Conservation (phyloP, 1,284 basidiomycete genomes). For the Golubevia sp. region DNA sequence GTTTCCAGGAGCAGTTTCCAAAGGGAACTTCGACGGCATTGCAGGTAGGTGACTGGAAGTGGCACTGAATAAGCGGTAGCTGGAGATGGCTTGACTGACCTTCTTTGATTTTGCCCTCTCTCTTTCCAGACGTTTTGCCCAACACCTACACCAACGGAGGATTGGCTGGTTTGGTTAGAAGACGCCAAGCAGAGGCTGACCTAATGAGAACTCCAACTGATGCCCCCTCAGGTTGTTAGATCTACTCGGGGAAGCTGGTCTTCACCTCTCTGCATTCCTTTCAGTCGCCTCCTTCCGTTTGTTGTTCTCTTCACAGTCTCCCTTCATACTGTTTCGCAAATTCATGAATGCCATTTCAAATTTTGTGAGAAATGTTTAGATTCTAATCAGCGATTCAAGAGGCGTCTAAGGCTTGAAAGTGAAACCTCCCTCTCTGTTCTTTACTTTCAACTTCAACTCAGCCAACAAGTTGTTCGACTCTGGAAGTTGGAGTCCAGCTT, state of each 20-base stretch:
- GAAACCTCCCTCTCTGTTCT: conserved; percentile 75
- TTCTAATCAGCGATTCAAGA: too few relatives aligned
- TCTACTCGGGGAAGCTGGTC: too few relatives aligned
- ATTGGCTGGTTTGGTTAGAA: neutral
- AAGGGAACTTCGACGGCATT: neutral
- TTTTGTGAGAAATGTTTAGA: too few relatives aligned
- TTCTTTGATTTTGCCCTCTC: too few relatives aligned
- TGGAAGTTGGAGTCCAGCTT: conserved; percentile 73
- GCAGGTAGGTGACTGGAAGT: too few relatives aligned
- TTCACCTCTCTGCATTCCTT: too few relatives aligned
- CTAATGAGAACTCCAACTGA: neutral
- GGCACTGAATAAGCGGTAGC: too few relatives aligned
- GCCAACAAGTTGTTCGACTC: conserved; percentile 69
- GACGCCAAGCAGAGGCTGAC: neutral
- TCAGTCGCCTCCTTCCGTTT: too few relatives aligned
- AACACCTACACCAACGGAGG: neutral
- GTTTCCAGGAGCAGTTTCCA: neutral
- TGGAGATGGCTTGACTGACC: too few relatives aligned
- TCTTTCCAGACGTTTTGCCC: neutral
- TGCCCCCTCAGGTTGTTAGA: neutral
- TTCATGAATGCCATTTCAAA: too few relatives aligned
- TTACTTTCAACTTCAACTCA: conserved; percentile 71
- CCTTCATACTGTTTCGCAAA: too few relatives aligned
- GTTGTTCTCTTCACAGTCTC: too few relatives aligned
- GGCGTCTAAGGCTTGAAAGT: conserved; percentile 66